These are phyloP conservation scores for Solanum chiquidenum DNA, from an alignment of 257 asterid genomes.

Conservation along the genomic window DNA sequence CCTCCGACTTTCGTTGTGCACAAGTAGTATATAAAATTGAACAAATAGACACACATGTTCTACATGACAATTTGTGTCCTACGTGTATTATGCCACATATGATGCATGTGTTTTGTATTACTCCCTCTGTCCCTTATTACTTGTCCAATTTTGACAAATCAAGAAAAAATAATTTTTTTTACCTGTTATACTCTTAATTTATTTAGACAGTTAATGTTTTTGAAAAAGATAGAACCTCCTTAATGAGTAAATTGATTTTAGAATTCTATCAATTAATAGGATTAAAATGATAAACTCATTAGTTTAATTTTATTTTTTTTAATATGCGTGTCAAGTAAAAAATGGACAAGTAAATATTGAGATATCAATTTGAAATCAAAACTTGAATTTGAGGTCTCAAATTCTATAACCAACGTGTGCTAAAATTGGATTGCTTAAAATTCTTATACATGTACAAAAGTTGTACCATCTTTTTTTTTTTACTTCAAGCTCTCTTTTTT, in stretches of 20 bases:
- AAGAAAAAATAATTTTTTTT: too few relatives aligned
- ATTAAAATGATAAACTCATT: too few relatives aligned
- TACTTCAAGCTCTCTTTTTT: constrained; percentile 1
- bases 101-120: background rate
- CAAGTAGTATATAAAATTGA: background rate
- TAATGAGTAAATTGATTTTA: too few relatives aligned
- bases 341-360: too few relatives aligned
- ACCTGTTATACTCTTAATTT: background rate
- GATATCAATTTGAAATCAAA: background rate
- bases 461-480: constrained; percentile 13
- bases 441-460: constrained; percentile 25
- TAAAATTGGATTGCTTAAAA: constrained; percentile 9
- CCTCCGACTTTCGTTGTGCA: background rate
- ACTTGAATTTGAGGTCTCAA: background rate
- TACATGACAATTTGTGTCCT: background rate
- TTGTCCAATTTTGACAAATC: background rate
- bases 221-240: background rate
- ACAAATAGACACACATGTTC: rapidly evolving
- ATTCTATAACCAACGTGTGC: background rate
- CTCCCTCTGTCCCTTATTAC: background rate
- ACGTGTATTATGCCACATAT: background rate
- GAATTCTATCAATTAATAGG: too few relatives aligned
- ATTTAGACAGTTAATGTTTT: background rate
- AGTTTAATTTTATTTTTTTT: rapidly evolving
- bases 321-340: too few relatives aligned